These are phyloP conservation scores for Solanum piurae DNA, from an alignment of 257 asterid genomes.

Conservation along the genomic window DNA sequence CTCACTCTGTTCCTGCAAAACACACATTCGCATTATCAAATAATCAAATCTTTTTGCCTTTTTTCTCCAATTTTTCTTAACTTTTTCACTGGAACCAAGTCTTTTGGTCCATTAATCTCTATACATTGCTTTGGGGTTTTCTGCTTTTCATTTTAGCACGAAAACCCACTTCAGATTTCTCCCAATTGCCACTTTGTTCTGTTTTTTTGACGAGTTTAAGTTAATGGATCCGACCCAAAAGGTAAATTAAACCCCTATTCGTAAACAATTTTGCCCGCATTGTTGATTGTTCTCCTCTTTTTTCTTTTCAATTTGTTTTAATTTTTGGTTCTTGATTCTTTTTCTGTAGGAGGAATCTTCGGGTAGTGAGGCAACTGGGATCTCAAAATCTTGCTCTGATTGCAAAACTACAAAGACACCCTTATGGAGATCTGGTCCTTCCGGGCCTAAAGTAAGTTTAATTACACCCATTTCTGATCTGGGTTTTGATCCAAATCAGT, in stretches of 20 bases:
- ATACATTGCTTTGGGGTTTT: neutral
- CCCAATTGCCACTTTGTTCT: neutral
- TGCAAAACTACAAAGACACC: constrained; percentile 71
- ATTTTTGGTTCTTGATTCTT: neutral
- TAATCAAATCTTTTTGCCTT: neutral
- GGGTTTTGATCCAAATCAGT: neutral
- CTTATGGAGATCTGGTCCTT: constrained; percentile 70
- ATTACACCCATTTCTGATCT: neutral
- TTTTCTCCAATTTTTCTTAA: neutral
- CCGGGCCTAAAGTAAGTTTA: constrained; percentile 53
- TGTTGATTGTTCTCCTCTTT: neutral
- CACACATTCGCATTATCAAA: neutral
- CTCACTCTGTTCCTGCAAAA: neutral
- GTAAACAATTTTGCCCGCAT: neutral
- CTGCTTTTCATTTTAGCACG: neutral
- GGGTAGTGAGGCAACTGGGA: constrained; percentile 5
- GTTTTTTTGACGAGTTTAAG: neutral
- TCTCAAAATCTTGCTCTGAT: constrained; percentile 31
- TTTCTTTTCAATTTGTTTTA: neutral
- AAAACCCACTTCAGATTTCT: neutral
- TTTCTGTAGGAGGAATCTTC: constrained; percentile 22
- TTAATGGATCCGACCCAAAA: constrained; percentile 27
- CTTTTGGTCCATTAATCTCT: neutral
- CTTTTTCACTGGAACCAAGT: neutral
- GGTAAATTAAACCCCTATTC: constrained; percentile 14